Evolutionary conservation across 768 basidiomycete species (phyloP), one percentile per base, ranked within the genome.

Genomic region (Rubroboletus satanas): DNA sequence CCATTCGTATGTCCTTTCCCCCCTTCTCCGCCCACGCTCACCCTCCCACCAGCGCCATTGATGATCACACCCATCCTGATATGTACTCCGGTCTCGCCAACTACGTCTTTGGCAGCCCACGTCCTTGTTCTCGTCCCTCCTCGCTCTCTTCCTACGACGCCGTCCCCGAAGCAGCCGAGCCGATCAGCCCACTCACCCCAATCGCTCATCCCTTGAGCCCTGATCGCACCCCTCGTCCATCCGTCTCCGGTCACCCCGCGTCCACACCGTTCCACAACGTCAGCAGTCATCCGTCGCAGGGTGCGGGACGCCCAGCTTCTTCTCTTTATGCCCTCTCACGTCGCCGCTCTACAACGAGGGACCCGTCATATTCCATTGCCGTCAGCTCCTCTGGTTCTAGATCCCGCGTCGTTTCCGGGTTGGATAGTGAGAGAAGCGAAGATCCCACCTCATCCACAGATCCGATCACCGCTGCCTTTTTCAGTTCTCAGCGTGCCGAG

Each of bases 151-250:
- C 62, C 29, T 37, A 44, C 43, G 58, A 61, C 59, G 56, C 52
- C 7, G 23, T 3, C n/a, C 26, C 56, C 21, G 65, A 65, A 10
- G 44, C 63, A 21, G 49, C 69, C 42, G 66, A 68, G 32, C 52
- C 58, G 38, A 67, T 75, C 61, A 76, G 75, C 44, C 77, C 76
- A 0, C 73, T 79, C 54, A 67, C 71, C 3, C 60, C 68, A 23
- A 49, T 66, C 21, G 39, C 59, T 4, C 61, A 54, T 23, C 54
- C 63, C 11, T n/a, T 54, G 39, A 73, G 71, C 36, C 45, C 69
- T 18, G 76, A 80, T 59, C 73, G 70, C 36, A 79, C 79, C 0
- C 78, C 79, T 5, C 76, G 79, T 38, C 74, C 73, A 10, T 79
- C 79, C 26, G 62, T 79, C 33, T 73, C 71, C 21, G 55, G 57